A percentile compares a stretch with the other conserved stretches of the same genome.
phyloP scores from a whole-genome alignment of 495 filamentous ascomycete species.

The Neurospora sp. region DNA sequence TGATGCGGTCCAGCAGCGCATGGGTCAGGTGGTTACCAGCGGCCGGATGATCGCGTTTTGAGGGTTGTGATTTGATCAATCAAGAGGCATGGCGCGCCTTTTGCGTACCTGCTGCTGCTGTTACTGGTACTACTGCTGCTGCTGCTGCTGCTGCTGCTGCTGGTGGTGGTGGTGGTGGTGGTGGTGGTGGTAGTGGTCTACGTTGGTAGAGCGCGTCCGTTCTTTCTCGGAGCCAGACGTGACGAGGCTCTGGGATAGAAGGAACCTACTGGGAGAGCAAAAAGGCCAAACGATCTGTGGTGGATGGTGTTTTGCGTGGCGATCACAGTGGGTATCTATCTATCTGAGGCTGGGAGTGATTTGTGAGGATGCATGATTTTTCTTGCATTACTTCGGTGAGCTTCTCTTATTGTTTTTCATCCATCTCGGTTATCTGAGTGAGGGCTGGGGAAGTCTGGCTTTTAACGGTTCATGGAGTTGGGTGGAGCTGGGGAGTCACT shows the following conservation, averaged over 20 bases:
- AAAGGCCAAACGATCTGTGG: background rate
- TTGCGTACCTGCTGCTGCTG: too few relatives aligned
- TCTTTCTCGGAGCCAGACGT: background rate
- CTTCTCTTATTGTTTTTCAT: background rate
- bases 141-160: background rate
- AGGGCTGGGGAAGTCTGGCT: background rate
- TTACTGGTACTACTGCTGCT: background rate
- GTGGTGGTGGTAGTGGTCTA: too few relatives aligned
- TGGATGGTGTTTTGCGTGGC: background rate
- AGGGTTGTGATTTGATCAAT: too few relatives aligned
- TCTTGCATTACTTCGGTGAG: background rate
- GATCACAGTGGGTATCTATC: background rate
- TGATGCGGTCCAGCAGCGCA: constrained; percentile 29
- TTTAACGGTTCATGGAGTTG: background rate
- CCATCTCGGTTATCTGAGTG: background rate
- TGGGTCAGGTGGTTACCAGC: constrained; percentile 9
- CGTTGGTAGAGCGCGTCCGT: background rate
- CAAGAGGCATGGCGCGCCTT: background rate
- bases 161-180: background rate
- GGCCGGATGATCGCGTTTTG: constrained; percentile 7
- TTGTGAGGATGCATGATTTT: background rate
- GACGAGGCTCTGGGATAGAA: too few relatives aligned
- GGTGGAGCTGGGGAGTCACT: background rate
- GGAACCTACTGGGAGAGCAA: background rate
- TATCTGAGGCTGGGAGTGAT: background rate